These are phyloP conservation scores for Cryphonectria nitschkei DNA, from an alignment of 2,329 filamentous ascomycete genomes.

Conservation along the genomic window DNA sequence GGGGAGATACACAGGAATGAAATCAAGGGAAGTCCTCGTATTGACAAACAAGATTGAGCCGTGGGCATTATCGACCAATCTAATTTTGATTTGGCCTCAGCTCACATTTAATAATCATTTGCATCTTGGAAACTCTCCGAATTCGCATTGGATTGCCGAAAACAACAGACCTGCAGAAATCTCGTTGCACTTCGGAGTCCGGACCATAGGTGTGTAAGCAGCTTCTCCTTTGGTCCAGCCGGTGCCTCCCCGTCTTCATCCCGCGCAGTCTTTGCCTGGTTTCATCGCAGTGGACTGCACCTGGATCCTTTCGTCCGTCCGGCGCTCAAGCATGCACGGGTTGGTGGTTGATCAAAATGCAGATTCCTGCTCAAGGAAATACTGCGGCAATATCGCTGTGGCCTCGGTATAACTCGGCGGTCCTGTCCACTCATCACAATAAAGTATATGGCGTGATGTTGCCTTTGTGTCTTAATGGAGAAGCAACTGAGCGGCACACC, in stretches of 20 bases:
- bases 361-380: background rate
- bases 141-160: constrained; percentile 3
- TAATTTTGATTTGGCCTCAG: background rate
- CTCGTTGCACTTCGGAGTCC: background rate
- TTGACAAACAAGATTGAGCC: background rate
- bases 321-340: background rate
- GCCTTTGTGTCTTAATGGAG: background rate
- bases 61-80: background rate
- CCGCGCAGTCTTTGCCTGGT: background rate
- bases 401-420: background rate
- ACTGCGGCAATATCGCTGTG: background rate
- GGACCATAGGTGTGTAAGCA: background rate
- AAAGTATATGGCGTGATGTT: background rate
- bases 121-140: background rate
- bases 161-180: background rate
- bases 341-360: background rate
- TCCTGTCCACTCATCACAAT: background rate
- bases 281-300: background rate
- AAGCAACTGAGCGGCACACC: background rate
- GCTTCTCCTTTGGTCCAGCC: constrained; percentile 2
- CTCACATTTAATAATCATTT: background rate
- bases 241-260: background rate
- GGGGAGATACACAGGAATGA: background rate
- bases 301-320: background rate
- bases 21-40: background rate